Evolutionary conservation across 1,139 yeast genomes (phyloP).

Genomic region (Pichia sp.): DNA sequence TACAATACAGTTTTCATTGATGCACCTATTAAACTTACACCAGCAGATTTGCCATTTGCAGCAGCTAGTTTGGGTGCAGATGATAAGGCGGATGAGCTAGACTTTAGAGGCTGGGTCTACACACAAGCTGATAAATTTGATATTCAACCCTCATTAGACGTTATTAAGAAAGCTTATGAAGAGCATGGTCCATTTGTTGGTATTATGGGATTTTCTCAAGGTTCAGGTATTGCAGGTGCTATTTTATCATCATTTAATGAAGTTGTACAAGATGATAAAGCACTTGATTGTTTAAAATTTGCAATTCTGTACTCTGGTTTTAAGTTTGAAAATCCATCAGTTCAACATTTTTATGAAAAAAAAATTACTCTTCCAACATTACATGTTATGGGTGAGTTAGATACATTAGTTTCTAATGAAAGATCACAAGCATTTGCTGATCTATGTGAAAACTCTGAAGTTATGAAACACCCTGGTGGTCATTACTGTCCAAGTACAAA

Average conservation of each 20-base stretch:
- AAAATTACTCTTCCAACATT: conserved; percentile 50
- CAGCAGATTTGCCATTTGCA: conserved; percentile 66
- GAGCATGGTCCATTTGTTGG: conserved; percentile 85
- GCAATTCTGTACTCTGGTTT: conserved; percentile 77
- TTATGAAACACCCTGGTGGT: conserved; percentile 74
- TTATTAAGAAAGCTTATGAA: conserved; percentile 50
- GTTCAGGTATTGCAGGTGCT: conserved; percentile 75
- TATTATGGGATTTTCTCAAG: conserved; percentile 86
- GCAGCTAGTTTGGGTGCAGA: conserved; percentile 25
- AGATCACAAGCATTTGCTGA: conserved; percentile 56
- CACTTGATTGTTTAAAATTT: conserved; percentile 45
- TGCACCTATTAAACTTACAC: conserved; percentile 61
- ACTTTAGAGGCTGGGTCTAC: conserved; percentile 55
- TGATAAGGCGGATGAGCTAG: conserved; percentile 37
- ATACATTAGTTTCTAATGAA: conserved; percentile 79
- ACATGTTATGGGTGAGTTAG: conserved; percentile 81
- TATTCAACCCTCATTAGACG: conserved; percentile 40
- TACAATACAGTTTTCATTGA: conserved; percentile 71
- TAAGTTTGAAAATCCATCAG: conserved; percentile 48
- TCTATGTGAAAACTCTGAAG: conserved; percentile 41
- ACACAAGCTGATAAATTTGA: conserved; percentile 32
- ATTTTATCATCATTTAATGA: conserved; percentile 38
- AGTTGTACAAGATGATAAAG: conserved; percentile 27
- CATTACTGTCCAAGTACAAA: conserved; percentile 78
- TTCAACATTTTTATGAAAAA: conserved; percentile 43